Evolutionary conservation across 2,329 filamentous ascomycete genomes (phyloP), one percentile per base, ranked within the genome.

Genomic region (Cordyceps farinosa): DNA sequence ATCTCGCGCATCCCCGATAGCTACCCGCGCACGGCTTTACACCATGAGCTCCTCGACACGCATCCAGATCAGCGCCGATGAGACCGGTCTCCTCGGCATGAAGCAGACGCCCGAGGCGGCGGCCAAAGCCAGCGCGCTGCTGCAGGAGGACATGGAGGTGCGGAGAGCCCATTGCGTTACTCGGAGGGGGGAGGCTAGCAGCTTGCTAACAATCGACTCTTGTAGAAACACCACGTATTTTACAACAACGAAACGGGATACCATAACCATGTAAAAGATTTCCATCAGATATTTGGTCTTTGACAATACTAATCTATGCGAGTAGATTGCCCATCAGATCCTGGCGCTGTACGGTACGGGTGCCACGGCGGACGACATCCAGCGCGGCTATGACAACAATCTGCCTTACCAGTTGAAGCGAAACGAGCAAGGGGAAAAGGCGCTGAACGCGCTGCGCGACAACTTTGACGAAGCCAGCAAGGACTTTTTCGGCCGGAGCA

Each of bases 241-340:
- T 96, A 92, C 80, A 96, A 92, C 80, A 96, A 95, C 65, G 65
- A 82, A 0, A 71, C 75, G 1, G 89, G 89, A 0, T 96, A 90
- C 66, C 93, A 97, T 71, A 91, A 97, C 73, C 92, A 97, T 70
- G 91, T 82, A 77, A 70, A 73, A 2, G 2, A 51, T 30, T n/a
- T 50, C 13, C 44, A 27, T n/a, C 15, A 5, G 15, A 2, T 22
- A 22, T 22, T 22, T 22, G 22, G 22, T 22, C 22, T 22, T 22
- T 22, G 22, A 22, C 22, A 22, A 22, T 70, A 58, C 70, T 61
- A 55, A 30, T 52, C n/a, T 22, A 22, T 1, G 22, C 9, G 3
- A 13, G 5, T 45, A 84, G 82, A 80, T 95, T 65, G 82, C 82
- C 3, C 92, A 97, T 69, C 87, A 92, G 42, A 76, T 96, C 5